These are phyloP conservation scores for Paratinospora sagittata DNA, from an alignment of 164 flowering plant species.

Conservation along the genomic window DNA sequence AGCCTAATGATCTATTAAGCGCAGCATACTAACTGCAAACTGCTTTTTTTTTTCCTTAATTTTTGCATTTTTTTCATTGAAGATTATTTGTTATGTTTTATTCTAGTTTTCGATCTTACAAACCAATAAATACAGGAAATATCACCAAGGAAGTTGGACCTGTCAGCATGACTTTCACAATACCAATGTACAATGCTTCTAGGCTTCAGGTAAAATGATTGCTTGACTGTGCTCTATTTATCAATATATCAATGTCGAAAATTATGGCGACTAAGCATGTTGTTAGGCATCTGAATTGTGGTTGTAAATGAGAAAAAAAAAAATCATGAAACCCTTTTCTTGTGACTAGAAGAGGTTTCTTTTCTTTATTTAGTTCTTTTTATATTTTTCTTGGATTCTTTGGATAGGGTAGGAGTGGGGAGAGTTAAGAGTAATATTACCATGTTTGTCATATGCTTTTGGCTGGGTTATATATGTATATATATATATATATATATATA, in stretches of 20 bases:
- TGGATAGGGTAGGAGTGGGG: too few species aligned
- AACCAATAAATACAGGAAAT: constrained; percentile 43
- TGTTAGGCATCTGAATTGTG: neutral
- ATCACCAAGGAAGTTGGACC: constrained; percentile 86
- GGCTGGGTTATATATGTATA: too few species aligned
- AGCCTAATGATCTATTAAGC: neutral
- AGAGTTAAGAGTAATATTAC: too few species aligned
- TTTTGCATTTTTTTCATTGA: neutral
- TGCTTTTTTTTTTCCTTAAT: neutral
- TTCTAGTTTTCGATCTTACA: neutral
- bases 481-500: too few species aligned
- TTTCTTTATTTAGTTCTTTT: too few species aligned
- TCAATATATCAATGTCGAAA: neutral
- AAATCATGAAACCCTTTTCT: too few species aligned
- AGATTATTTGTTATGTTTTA: neutral
- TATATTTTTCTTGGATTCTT: too few species aligned
- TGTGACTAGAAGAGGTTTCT: too few species aligned
- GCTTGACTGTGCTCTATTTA: neutral
- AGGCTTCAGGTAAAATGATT: constrained; percentile 62
- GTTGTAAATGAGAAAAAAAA: neutral
- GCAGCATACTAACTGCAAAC: neutral
- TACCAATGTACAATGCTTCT: constrained; percentile 88
- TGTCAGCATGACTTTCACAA: constrained; percentile 83
- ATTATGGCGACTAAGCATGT: neutral
- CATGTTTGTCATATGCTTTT: too few species aligned